Base-by-base conservation (phyloP, 768 basidiomycete species). In the Naematelia aurantialba region DNA sequence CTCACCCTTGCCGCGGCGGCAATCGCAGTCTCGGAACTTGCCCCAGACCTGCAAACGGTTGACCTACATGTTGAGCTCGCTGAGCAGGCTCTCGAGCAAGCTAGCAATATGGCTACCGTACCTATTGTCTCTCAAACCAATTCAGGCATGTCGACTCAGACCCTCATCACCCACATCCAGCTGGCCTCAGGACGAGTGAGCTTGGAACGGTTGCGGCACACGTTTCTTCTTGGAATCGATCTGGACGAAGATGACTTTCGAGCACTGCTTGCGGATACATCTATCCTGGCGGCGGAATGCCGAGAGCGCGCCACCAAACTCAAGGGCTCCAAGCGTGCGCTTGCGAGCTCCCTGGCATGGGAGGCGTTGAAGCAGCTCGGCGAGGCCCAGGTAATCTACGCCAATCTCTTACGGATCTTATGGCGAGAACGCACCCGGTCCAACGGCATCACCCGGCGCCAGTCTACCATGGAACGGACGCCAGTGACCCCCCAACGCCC, bases 241-340 rank as follows among this genome's bases (percentile, higher is more conserved):
- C 56, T 76, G 2, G 72, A 76, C 56, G 74, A 76, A 39, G 72
- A 73, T 52, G 74, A 76, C 45, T 71, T 76, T 58, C 59, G 70
- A 44, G 65, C 67, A 1, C 60, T 76, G 34, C 64, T 76, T 48
- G 53, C 63, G 14, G 74, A 76, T 53, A 68, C 74, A 60, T 54
- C 64, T 4, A 67, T 72, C 46, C 55, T 74, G 5, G 68, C 67
- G 10, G 69, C 68, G 13, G 69, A 72, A 47, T 70, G 65, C 45
- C 54, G 72, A 21, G 71, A 70, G 30, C 56, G 72, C 31, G 70
- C 69, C 11, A 67, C 64, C 56, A 74, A 74, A 52, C 59, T 69
- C 48, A 74, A 74, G 52, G 68, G 69, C 13, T 53, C 34, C 44
- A 73, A 73, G 45, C 66, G 61, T 1, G 70, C 72, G 8, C 60